These are phyloP conservation scores for Paracorniculantispora psalliotae DNA, from an alignment of 2,329 filamentous ascomycete genomes.

Conservation along the genomic window DNA sequence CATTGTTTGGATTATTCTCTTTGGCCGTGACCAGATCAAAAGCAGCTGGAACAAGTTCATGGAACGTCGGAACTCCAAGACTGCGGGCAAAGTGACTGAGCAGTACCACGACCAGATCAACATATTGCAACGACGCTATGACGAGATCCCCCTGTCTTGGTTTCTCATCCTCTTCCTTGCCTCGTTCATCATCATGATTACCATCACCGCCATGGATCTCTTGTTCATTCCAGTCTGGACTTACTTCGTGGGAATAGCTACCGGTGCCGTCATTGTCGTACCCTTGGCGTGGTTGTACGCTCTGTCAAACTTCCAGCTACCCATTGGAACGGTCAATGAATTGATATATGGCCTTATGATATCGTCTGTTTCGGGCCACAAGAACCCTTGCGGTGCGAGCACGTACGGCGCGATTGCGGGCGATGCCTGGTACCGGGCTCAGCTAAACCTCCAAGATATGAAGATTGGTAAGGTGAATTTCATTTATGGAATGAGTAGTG, in stretches of 20 bases:
- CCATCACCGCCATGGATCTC: slow-evolving; percentile 44
- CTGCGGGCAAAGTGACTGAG: slow-evolving; percentile 40
- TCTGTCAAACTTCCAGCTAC: slow-evolving; percentile 48
- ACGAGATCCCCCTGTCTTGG: slow-evolving; percentile 57
- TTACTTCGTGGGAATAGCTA: slow-evolving; percentile 51
- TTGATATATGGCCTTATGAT: slow-evolving; percentile 57
- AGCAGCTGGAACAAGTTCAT: slow-evolving; percentile 40
- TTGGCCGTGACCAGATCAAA: slow-evolving; percentile 46
- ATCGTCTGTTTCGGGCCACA: slow-evolving; percentile 43
- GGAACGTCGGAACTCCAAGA: slow-evolving; percentile 27
- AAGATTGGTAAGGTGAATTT: slow-evolving; percentile 43
- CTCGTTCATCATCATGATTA: slow-evolving; percentile 39
- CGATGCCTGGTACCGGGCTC: slow-evolving; percentile 56
- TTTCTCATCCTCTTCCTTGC: slow-evolving; percentile 45
- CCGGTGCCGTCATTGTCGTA: slow-evolving; percentile 50
- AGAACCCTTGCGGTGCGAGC: slow-evolving; percentile 54
- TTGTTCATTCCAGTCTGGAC: slow-evolving; percentile 58
- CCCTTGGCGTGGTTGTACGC: slow-evolving; percentile 57
- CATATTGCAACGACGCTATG: slow-evolving; percentile 51
- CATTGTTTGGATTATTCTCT: slow-evolving; percentile 53
- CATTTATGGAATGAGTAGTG: background rate
- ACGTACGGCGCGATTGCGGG: slow-evolving; percentile 56
- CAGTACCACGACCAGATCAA: slow-evolving; percentile 57
- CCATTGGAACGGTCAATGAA: slow-evolving; percentile 56
- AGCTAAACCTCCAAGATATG: slow-evolving; percentile 56